A percentile compares a stretch with the other conserved stretches of the same genome.
Conservation (phyloP, 2,329 filamentous ascomycete genomes). For the Trematosphaeria pertusa region DNA sequence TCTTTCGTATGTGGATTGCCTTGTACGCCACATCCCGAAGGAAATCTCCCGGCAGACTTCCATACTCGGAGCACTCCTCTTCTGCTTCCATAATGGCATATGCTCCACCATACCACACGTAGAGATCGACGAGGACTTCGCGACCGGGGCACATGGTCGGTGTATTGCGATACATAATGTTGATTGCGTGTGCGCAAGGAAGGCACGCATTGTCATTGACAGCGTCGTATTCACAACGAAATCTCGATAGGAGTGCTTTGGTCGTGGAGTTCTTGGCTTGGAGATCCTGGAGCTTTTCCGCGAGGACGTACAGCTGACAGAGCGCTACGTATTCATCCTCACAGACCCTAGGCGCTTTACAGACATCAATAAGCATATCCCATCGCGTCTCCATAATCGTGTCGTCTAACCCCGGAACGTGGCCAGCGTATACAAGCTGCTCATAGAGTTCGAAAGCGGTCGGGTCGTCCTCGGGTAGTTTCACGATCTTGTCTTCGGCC, state of each 20-base stretch:
- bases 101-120: too few species aligned
- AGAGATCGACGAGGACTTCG: neutral
- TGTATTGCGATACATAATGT: neutral
- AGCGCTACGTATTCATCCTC: neutral
- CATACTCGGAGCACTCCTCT: too few species aligned
- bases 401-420: neutral
- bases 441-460: conserved; percentile 10
- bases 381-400: neutral
- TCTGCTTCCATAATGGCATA: too few species aligned
- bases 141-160: neutral
- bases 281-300: conserved; percentile 21
- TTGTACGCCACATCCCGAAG: too few species aligned
- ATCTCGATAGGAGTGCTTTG: too few species aligned
- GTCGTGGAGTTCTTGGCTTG: conserved; percentile 12
- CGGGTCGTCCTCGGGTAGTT: conserved; percentile 14
- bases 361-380: neutral
- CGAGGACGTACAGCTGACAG: conserved; percentile 17
- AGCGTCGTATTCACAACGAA: too few species aligned
- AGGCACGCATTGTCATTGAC: conserved; percentile 53
- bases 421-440: conserved; percentile 8
- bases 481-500: conserved; percentile 5
- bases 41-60: too few species aligned
- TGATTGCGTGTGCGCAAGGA: neutral
- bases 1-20: too few species aligned
- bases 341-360: too few species aligned